A percentile compares a stretch with the other conserved stretches of the same genome.
These are phyloP conservation scores for Wickerhamomyces sp. DNA, from an alignment of 1,139 yeast species.

Conservation along the genomic window DNA sequence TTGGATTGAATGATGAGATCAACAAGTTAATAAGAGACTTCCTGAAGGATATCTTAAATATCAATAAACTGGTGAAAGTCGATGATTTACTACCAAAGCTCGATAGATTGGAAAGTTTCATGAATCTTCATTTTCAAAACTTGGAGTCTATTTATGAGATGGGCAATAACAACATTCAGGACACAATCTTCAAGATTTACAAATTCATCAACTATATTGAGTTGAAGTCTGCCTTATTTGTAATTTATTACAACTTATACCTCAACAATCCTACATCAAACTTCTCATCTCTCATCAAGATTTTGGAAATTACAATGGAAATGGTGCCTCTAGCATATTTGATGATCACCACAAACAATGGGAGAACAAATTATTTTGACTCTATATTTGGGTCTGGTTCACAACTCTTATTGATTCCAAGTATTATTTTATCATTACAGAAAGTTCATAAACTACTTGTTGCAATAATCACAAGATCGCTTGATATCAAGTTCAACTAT, in stretches of 20 bases:
- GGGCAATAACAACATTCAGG: slow-evolving; percentile 12
- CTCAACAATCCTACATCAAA: slow-evolving; percentile 11
- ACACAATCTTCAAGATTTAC: slow-evolving; percentile 19
- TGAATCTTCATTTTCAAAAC: slow-evolving; percentile 14
- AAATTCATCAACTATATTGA: slow-evolving; percentile 24
- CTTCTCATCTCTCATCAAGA: slow-evolving; percentile 5
- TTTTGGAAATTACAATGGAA: slow-evolving; percentile 14
- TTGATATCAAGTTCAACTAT: slow-evolving; percentile 24
- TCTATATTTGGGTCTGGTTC: slow-evolving; percentile 20
- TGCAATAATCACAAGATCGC: slow-evolving; percentile 19
- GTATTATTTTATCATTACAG: slow-evolving; percentile 16
- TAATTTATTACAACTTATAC: slow-evolving; percentile 23
- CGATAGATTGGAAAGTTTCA: slow-evolving; percentile 15
- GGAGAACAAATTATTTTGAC: slow-evolving; percentile 23
- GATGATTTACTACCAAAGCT: slow-evolving; percentile 17
- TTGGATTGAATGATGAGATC: slow-evolving; percentile 18
- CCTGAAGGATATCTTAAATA: slow-evolving; percentile 21
- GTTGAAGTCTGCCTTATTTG: slow-evolving; percentile 19
- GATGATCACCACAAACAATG: slow-evolving; percentile 20
- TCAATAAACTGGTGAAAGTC: slow-evolving; percentile 15
- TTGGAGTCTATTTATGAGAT: slow-evolving; percentile 17
- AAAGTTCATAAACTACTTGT: slow-evolving; percentile 20
- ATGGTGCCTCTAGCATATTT: slow-evolving; percentile 17
- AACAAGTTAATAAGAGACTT: slow-evolving; percentile 20
- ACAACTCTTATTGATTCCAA: slow-evolving; percentile 20